Evolutionary conservation across 2,329 filamentous ascomycete species (phyloP).

Genomic region (Incumbomyces lentus): DNA sequence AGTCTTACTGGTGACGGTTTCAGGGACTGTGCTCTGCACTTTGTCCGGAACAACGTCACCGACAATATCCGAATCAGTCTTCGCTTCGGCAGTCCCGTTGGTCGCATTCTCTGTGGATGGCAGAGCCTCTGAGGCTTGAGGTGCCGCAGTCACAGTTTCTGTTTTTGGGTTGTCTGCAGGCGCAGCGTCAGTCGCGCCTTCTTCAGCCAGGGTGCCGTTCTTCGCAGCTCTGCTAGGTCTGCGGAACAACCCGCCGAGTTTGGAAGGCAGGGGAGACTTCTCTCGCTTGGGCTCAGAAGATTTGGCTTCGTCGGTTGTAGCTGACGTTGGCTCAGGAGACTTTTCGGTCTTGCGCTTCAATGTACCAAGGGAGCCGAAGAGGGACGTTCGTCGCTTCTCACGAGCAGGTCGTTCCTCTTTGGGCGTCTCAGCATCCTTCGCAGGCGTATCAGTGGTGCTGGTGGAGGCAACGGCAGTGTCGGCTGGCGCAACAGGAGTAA

Average conservation of each 20-base stretch:
- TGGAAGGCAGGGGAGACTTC: conserved; percentile 25
- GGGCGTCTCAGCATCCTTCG: conserved; percentile 22
- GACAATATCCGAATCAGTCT: conserved; percentile 10
- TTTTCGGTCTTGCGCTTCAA: conserved; percentile 45
- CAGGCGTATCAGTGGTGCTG: conserved; percentile 19
- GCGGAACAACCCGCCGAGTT: conserved; percentile 39
- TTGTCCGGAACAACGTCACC: conserved; percentile 15
- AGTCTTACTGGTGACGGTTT: conserved; percentile 9
- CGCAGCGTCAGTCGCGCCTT: conserved; percentile 17
- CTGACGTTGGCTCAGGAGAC: conserved; percentile 32
- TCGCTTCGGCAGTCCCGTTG: conserved; percentile 23
- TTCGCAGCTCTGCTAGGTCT: conserved; percentile 40
- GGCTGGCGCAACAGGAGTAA: conserved; percentile 13
- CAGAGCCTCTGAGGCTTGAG: background rate
- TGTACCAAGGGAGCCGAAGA: conserved; percentile 43
- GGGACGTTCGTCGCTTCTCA: conserved; percentile 40
- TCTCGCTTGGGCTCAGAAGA: conserved; percentile 29
- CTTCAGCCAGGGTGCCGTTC: conserved; percentile 24
- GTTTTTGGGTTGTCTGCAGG: conserved; percentile 24
- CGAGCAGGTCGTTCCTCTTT: conserved; percentile 32
- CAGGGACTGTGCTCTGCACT: conserved; percentile 9
- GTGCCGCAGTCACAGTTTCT: conserved; percentile 16
- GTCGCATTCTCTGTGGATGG: conserved; percentile 8
- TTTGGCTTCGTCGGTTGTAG: conserved; percentile 32
- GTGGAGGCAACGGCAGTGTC: conserved; percentile 14